Base-by-base conservation (phyloP, 2,329 filamentous ascomycete genomes). In the Alternaria triticina region DNA sequence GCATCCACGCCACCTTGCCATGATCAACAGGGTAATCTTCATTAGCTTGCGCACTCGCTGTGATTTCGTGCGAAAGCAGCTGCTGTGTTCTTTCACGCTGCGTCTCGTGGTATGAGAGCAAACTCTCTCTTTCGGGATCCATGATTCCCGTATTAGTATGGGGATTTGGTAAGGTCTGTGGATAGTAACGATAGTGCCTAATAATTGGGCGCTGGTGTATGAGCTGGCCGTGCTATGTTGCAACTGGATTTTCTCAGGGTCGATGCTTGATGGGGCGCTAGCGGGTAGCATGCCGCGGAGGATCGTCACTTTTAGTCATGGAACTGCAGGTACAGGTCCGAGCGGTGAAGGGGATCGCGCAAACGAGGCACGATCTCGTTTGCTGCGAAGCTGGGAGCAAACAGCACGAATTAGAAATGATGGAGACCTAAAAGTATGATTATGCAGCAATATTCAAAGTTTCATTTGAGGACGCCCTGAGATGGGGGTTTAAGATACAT, bases 1-100 rank as follows among this genome's bases (percentile, higher is more conserved):
- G 81, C 30, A 83, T 67, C 82, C 81, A 83, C 15, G 82, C 81
- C 44, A 65, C 71, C 13, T 76, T 64, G 2, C 82, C 82, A 57
- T 62, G 62, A 73, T 71, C 69, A 44, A 77, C 28, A 3, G 61
- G 61, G 23, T 68, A 68, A 33, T 64, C 61, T 11, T 57, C 25
- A 33, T 66, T 52, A 11, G 64, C 57, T 43, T 64, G 64, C 25
- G 62, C 59, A 27, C 49, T 61, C 11, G 59, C 49, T 13, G 58
- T 65, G 23, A 67, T 60, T 25, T 63, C 57, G 45, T 66, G 66
- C 13, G 68, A 59, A 6, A 57, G 64, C 13, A 61, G 33, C 17
- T 46, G 55, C 20, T 56, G 40, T 13, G 51, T 30, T 17, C 54
- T 56, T 61, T 60, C 15, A 47, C 54, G 25, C 54, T 62, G 49